These are phyloP conservation scores for Clonostachys rosea DNA, from an alignment of 2,329 filamentous ascomycete genomes.

Conservation along the genomic window DNA sequence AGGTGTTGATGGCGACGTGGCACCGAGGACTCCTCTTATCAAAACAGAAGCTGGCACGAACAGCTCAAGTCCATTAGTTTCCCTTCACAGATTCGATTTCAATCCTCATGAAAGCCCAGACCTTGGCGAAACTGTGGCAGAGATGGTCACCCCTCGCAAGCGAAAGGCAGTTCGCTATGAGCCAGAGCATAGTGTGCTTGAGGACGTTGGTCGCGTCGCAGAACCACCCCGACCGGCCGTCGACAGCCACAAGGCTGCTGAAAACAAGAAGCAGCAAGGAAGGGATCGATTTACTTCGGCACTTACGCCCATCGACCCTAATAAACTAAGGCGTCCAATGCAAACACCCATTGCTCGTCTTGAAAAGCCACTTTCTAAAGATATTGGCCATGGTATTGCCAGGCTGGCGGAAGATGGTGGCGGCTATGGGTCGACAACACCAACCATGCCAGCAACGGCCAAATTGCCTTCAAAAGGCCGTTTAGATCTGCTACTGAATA, in stretches of 20 bases:
- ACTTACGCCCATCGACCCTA: constrained; percentile 29
- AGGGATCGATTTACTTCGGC: constrained; percentile 12
- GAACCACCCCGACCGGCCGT: too few species aligned
- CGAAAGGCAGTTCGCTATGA: constrained; percentile 3
- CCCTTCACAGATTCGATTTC: constrained; percentile 13
- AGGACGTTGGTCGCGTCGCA: too few species aligned
- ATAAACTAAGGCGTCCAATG: constrained; percentile 12
- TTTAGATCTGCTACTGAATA: constrained; percentile 25
- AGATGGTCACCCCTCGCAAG: constrained; percentile 28
- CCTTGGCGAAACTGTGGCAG: constrained; percentile 30
- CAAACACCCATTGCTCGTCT: constrained; percentile 2
- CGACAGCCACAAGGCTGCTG: too few species aligned
- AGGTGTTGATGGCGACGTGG: constrained; percentile 10
- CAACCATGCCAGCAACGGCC: background rate
- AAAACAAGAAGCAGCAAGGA: too few species aligned
- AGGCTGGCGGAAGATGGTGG: constrained; percentile 44
- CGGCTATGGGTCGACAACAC: constrained; percentile 10
- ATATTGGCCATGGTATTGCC: constrained; percentile 29
- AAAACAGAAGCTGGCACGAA: background rate
- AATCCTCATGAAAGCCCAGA: constrained; percentile 54
- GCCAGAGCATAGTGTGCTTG: too few species aligned
- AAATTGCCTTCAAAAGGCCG: constrained; percentile 15
- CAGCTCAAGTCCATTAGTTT: constrained; percentile 3
- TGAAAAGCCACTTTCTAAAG: constrained; percentile 8
- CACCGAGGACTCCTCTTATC: constrained; percentile 6